Percentiles rank a stretch among this genome's conserved stretches.
These are phyloP conservation scores for Zelonia costaricensis DNA, from an alignment of 208 protist genomes.

Conservation along the genomic window DNA sequence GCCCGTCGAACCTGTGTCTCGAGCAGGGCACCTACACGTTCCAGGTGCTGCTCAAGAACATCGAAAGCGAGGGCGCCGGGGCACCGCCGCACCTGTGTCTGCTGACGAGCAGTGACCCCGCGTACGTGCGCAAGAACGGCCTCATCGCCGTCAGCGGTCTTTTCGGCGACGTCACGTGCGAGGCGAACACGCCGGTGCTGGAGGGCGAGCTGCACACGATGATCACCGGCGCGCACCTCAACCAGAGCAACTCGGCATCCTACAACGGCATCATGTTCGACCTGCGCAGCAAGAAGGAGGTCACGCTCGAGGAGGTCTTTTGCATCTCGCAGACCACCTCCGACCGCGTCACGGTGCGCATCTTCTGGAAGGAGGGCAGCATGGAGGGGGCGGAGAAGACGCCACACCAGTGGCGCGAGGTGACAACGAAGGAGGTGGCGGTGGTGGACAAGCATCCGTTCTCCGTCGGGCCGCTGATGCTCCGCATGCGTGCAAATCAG, in stretches of 20 bases:
- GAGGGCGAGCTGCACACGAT: conserved; percentile 64
- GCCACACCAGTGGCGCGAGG: conserved; percentile 72
- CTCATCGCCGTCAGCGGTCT: conserved; percentile 53
- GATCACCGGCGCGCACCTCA: conserved; percentile 69
- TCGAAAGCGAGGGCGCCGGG: conserved; percentile 30
- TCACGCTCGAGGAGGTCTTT: conserved; percentile 88
- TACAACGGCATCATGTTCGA: conserved; percentile 95
- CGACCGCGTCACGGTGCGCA: conserved; percentile 69
- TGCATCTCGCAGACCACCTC: conserved; percentile 84
- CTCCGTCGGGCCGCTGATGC: conserved; percentile 58
- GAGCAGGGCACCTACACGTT: conserved; percentile 40
- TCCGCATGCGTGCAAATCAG: conserved; percentile 74
- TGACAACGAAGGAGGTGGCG: conserved; percentile 57
- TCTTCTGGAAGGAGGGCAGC: conserved; percentile 91
- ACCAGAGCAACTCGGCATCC: conserved; percentile 79
- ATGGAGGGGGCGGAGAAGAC: conserved; percentile 74
- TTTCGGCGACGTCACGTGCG: conserved; percentile 49
- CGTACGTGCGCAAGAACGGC: conserved; percentile 40
- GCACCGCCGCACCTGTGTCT: conserved; percentile 23
- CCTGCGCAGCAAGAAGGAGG: conserved; percentile 72
- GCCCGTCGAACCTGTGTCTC: conserved; percentile 22
- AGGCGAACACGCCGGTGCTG: conserved; percentile 42
- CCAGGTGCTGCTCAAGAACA: conserved; percentile 33
- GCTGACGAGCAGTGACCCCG: conserved; percentile 23
- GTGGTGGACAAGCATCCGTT: conserved; percentile 82